These are phyloP conservation scores for Aspergillus costaricaensis DNA, from an alignment of 2,329 filamentous ascomycete species.

Conservation along the genomic window DNA sequence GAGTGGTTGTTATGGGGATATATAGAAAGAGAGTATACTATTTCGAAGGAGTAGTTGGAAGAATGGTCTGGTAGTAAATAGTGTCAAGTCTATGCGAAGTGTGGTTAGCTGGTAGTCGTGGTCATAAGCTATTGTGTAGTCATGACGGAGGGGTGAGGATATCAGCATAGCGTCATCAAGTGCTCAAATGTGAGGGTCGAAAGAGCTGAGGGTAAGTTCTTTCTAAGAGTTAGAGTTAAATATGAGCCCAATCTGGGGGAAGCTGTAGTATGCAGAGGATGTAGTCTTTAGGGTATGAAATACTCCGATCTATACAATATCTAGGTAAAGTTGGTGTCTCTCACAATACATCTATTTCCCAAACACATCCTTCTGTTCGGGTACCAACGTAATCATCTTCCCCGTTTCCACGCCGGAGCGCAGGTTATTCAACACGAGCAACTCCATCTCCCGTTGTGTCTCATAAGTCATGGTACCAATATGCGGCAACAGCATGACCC, in stretches of 20 bases:
- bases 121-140: neutral
- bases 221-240: no score
- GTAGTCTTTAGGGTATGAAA: no score
- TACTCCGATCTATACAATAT: neutral
- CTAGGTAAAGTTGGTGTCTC: neutral
- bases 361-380: slow-evolving; percentile 56
- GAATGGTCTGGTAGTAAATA: no score
- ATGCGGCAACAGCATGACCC: slow-evolving; percentile 59
- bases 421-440: slow-evolving; percentile 61
- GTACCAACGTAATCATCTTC: slow-evolving; percentile 60
- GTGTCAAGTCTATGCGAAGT: no score
- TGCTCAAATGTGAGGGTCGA: no score
- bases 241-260: no score
- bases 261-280: no score
- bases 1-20: neutral
- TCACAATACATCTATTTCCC: slow-evolving; percentile 6
- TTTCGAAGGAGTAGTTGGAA: no score
- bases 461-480: slow-evolving; percentile 63
- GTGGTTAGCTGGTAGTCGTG: neutral
- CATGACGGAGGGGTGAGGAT: neutral
- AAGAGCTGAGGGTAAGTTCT: no score
- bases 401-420: slow-evolving; percentile 59
- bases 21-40: neutral
- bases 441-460: slow-evolving; percentile 64
- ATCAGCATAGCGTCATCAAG: neutral